Evolutionary conservation across 352 stramenopile species (phyloP), one percentile per base, ranked within the genome.

Genomic region (Phytophthora sp.): DNA sequence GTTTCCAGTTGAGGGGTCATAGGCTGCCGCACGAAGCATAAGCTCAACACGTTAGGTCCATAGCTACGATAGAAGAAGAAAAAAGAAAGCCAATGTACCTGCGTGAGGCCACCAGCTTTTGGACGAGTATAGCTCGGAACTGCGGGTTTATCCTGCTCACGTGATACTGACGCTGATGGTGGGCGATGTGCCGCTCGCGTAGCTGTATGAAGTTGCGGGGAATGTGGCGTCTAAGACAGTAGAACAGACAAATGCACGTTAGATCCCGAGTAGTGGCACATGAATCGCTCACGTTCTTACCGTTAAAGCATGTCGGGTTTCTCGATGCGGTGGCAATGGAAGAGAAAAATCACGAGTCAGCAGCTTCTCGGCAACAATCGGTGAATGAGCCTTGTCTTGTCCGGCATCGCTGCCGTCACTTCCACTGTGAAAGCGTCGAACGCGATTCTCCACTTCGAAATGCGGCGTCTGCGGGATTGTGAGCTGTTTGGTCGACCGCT

Each of bases 401-500:
- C 54, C 49, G 0, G 63, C 57, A 7, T 69, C 71, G 23, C 55
- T 66, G 23, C 50, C 50, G 5, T 74, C 59, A 15, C 45, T 73
- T 51, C 39, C 63, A 38, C 57, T 65, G 36, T 78, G 63, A 23
- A 73, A 57, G 26, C 77, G 76, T 27, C 85, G 76, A 29, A 74
- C 71, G 7, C 86, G 86, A 24, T 75, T 79, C n/a, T 79, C 80
- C 12, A 90, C 81, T 23, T 81, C 58, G 29, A 94, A 74, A 45
- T 83, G 77, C 23, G 86, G 86, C 12, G 86, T 90, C 53, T 89
- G 71, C 9, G 86, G 86, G 20, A 94, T 81, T 44, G 86, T 94
- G 26, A 94, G 81, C 66, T 91, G 83, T 66, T 92, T 92, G 3
- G 79, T 92, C 9, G 83, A 91, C 23, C 86, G 77, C 69, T 91